Evolutionary conservation across 140 eudicot species (phyloP), one percentile per base, ranked within the genome.

Genomic region (Bidens hawaiensis): DNA sequence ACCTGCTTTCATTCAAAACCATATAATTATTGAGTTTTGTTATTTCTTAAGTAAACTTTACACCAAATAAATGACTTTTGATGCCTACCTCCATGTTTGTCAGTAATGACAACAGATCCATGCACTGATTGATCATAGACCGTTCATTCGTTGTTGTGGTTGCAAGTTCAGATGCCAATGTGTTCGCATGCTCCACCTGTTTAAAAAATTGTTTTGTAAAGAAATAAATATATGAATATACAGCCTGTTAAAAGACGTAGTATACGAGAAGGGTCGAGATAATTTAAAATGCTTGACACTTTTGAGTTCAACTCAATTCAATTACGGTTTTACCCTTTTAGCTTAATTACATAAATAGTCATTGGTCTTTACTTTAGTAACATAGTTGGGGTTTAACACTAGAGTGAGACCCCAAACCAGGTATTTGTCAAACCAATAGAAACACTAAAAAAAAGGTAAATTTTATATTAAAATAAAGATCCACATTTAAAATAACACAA

Each of bases 141-240:
- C 77, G 77, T 73, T 85, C 97, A 10, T 71, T 55, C 62, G 81
- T 40, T 16, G 79, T 65, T 34, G 81, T 26, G 54, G 70, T 80
- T 17, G 88, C 84, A 60, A 89, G 88, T 74, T 82, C 95, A 58
- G 84, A 72, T 60, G 78, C 85, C 75, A 85, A 64, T 17, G 68
- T 60, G 50, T 73, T 80, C 71, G 76, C 78, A 61, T 81, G 75
- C 72, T 89, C 95, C 27, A 82, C 91, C 97, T 89, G 77, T 57
- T 40, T 4, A 23, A 25, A 25, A 4, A 13, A 23, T 19, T 28
- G 6, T 10, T 50, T 52, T 27, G 1, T 7, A 14, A 42, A 26
- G 45, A 9, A 12, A 12, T 24, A 9, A 40, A 40, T 11, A 11
- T 40, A 13, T 40, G 12, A 3, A 1, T 40, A 40, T 40, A 40